phyloP scores from a whole-genome alignment of 1,139 yeast genomes.

The Wickerhamomyces sp. region DNA sequence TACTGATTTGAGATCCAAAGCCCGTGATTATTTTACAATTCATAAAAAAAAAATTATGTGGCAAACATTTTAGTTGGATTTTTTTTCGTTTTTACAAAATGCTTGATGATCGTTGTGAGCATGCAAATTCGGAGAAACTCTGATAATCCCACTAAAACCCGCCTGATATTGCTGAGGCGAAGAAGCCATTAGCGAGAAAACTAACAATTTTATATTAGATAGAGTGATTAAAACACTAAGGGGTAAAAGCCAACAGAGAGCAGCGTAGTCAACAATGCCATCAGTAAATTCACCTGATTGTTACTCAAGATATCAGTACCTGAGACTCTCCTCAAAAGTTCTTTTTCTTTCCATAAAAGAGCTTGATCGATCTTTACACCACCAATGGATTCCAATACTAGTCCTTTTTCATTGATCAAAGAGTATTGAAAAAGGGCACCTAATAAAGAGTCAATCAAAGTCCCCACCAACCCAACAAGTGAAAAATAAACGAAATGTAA shows the following conservation, averaged over 20 bases:
- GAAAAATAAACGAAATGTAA: constrained; percentile 27
- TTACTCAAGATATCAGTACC: constrained; percentile 33
- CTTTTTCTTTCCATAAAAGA: constrained; percentile 8
- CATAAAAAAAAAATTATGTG: no score
- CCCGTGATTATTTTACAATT: no score
- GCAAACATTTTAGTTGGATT: no score
- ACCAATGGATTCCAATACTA: constrained; percentile 37
- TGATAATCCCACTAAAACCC: no score
- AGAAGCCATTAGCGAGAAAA: not conserved
- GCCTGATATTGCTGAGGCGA: no score
- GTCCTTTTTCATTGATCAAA: constrained; percentile 33
- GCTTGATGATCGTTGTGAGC: no score
- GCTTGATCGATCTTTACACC: constrained; percentile 28
- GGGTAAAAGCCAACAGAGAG: constrained; percentile 26
- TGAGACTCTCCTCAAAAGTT: constrained; percentile 16
- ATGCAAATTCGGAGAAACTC: no score
- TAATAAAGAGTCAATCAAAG: constrained; percentile 38
- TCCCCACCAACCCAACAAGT: constrained; percentile 35
- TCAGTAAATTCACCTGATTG: constrained; percentile 37
- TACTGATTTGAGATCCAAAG: no score
- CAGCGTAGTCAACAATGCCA: constrained; percentile 29
- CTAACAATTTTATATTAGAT: not conserved
- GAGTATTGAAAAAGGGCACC: constrained; percentile 39
- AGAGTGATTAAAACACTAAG: constrained; percentile 8
- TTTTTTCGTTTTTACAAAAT: no score